These are phyloP conservation scores for Furcasterigmium furcatum DNA, from an alignment of 2,329 filamentous ascomycete genomes.

Conservation along the genomic window DNA sequence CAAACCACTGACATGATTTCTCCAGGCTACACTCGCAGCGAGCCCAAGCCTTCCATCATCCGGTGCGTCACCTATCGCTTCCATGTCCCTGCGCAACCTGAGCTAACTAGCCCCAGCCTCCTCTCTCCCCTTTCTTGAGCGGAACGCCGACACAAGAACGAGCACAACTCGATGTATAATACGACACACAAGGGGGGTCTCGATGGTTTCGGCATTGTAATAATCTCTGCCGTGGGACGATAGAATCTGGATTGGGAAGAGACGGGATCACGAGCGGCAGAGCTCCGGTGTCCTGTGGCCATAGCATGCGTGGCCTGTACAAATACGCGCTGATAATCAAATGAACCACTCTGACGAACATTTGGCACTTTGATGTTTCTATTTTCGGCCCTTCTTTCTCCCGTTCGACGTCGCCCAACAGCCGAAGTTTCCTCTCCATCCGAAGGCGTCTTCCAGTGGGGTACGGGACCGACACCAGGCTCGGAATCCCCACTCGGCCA, in stretches of 20 bases:
- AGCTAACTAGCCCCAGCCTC: slow-evolving; percentile 40
- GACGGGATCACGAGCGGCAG: background rate
- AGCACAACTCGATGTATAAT: slow-evolving; percentile 11
- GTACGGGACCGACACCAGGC: no score
- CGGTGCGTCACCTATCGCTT: slow-evolving; percentile 34
- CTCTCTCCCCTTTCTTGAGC: slow-evolving; percentile 62
- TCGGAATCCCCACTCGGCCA: no score
- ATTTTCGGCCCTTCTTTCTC: no score
- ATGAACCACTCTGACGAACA: slow-evolving; percentile 1
- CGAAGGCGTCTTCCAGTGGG: no score
- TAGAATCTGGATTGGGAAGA: background rate
- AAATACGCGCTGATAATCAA: slow-evolving; percentile 1
- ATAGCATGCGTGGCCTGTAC: slow-evolving; percentile 3
- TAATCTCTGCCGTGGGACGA: background rate
- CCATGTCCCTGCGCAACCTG: no score
- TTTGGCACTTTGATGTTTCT: background rate
- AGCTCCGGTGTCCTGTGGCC: background rate
- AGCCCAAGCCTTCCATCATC: slow-evolving; percentile 75
- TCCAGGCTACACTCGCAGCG: slow-evolving; percentile 90
- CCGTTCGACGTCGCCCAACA: no score
- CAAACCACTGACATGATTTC: slow-evolving; percentile 19
- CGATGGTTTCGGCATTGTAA: background rate
- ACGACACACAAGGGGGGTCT: background rate
- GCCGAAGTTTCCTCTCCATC: no score
- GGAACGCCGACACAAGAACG: slow-evolving; percentile 7